Evolutionary conservation across 345 rosid genomes (phyloP).

Genomic region (Tarenaya hassleriana): DNA sequence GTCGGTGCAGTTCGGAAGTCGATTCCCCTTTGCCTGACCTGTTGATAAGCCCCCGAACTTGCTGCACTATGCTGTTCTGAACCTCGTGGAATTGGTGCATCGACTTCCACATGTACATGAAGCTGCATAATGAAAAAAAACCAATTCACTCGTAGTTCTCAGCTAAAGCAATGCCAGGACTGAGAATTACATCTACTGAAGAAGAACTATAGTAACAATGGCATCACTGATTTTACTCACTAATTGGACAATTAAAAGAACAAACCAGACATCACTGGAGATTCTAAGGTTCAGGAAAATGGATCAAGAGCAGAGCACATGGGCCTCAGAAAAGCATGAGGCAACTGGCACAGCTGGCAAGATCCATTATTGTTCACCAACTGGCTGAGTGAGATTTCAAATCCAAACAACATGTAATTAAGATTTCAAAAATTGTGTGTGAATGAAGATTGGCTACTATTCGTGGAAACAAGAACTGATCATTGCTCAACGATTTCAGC

Average conservation of each 20-base stretch:
- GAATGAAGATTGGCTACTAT: slow-evolving; percentile 2
- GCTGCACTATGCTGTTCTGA: slow-evolving; percentile 83
- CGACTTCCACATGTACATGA: slow-evolving; percentile 96
- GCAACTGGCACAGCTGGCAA: slow-evolving; percentile 2
- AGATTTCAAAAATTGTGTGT: slow-evolving; percentile 5
- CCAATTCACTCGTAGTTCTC: background rate
- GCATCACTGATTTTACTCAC: slow-evolving; percentile 1
- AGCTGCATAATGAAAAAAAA: slow-evolving; percentile 38
- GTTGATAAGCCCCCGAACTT: slow-evolving; percentile 88
- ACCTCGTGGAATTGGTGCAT: slow-evolving; percentile 86
- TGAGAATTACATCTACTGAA: background rate
- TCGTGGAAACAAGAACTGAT: background rate
- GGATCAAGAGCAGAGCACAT: background rate
- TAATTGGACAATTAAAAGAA: background rate
- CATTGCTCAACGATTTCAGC: slow-evolving; percentile 17
- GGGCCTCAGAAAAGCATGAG: slow-evolving; percentile 3
- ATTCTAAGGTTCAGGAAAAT: too few species aligned
- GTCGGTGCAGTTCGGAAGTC: slow-evolving; percentile 84
- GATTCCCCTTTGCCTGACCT: slow-evolving; percentile 65
- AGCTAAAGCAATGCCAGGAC: background rate
- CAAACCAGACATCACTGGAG: background rate
- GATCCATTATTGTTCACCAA: slow-evolving; percentile 12
- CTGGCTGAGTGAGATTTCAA: slow-evolving; percentile 7
- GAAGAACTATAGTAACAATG: background rate
- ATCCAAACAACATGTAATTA: slow-evolving; percentile 3